Base-by-base conservation (phyloP, 345 rosid species). In the Dovyalis caffra region DNA sequence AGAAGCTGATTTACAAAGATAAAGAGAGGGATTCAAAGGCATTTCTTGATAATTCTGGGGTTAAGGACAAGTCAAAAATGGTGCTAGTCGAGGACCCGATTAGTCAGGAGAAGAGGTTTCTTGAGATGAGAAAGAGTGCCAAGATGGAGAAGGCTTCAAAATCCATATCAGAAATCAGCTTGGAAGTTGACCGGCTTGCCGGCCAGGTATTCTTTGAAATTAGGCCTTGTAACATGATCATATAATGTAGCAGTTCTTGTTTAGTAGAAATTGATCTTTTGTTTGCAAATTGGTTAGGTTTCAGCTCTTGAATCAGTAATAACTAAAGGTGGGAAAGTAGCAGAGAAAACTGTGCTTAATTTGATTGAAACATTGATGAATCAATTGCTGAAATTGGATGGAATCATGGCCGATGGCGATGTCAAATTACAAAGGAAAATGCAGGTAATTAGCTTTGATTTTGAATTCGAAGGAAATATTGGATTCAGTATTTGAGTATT, bases 11-110 rank as follows among this genome's bases (percentile, higher is more conserved):
- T 47, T 96, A 85, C 78, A 96, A 93, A 77, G 95, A 90, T 77
- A 96, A 93, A 81, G 99, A 93, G 80, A 93, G 98, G 74, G 99
- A 93, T 75, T 96, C 99, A 26, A 93, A 88, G 6, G 84, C 88
- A 21, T 96, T 90, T 74, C 95, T 96, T 8, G 99, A 96, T 76
- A 88, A 84, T 2, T 88, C 84, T 0, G 99, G 99, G 21, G 98
- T 96, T 32, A 93, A 92, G 76, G 99, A 96, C 85, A 85, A 85
- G 81, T 93, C 99, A 15, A 96, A 93, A 81, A 87, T 96, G 71
- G 95, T 90, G 74, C 90, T 96, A 20, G 49, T 85, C 0, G 98
- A 93, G 82, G 99, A 96, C 77, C 92, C 97, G 1, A 81, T 93
- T 68, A 90, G 97, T 73, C 99, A 92, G 72, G 99, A 96, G 81